Conservation (phyloP, 1,284 basidiomycete species). For the Prillingera fragicola region DNA sequence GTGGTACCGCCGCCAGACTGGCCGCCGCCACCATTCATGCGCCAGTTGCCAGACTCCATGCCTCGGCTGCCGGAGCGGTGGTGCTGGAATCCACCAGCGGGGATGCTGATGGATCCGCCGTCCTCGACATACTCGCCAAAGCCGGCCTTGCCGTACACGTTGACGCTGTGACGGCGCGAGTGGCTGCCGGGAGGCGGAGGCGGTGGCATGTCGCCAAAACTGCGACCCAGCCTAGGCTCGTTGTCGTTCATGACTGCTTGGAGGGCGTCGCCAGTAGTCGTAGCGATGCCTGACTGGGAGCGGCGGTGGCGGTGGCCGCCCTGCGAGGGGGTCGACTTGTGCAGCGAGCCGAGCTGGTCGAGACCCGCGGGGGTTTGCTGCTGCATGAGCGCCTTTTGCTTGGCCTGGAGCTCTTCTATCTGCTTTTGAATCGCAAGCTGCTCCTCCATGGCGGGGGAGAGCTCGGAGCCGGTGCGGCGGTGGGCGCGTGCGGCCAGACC, state of each 20-base stretch:
- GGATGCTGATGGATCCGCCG: conserved; percentile 22
- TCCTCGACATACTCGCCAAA: conserved; percentile 40
- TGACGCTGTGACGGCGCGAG: conserved; percentile 87
- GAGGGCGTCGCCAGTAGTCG: conserved; percentile 1
- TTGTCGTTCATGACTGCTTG: conserved; percentile 17
- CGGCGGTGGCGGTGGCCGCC: conserved; percentile 64
- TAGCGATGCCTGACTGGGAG: conserved; percentile 65
- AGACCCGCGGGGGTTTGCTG: conserved; percentile 62
- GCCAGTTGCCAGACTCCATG: conserved; percentile 66
- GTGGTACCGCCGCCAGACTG: conserved; percentile 64
- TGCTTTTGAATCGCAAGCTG: conserved; percentile 87
- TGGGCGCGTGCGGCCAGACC: conserved; percentile 49
- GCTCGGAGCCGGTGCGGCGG: conserved; percentile 59
- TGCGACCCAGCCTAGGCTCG: conserved; percentile 12
- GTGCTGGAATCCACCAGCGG: conserved; percentile 51
- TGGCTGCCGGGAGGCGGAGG: conserved; percentile 61
- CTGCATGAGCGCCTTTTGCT: conserved; percentile 79
- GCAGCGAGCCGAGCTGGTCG: conserved; percentile 29
- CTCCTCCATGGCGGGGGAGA: conserved; percentile 66
- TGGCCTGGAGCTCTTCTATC: conserved; percentile 83
- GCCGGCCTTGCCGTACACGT: conserved; percentile 54
- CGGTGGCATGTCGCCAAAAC: conserved; percentile 29
- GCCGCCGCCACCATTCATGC: conserved; percentile 64
- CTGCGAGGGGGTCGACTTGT: conserved; percentile 22
- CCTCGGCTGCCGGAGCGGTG: conserved; percentile 58